phyloP scores from a whole-genome alignment of 331 rosid genomes.

The Phaseolus coccineus region DNA sequence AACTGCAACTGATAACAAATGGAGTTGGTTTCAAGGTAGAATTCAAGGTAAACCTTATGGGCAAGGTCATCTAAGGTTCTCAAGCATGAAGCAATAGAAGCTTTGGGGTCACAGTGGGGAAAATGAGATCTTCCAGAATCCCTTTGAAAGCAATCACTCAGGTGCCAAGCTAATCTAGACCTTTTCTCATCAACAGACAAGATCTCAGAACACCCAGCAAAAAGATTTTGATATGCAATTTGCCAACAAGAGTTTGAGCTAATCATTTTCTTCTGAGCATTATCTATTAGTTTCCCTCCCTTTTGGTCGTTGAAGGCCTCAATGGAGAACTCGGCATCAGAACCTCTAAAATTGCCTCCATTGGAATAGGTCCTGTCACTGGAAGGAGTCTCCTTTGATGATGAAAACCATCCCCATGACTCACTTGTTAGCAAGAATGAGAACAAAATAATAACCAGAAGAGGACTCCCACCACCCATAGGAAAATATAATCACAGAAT shows the following conservation, averaged over 20 bases:
- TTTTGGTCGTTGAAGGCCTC: constrained; percentile 66
- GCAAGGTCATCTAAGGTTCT: constrained; percentile 59
- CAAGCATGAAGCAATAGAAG: constrained; percentile 60
- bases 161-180: constrained; percentile 88
- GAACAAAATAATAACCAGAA: constrained; percentile 46
- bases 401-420: constrained; percentile 84
- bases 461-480: constrained; percentile 48
- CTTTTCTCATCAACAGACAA: constrained; percentile 68
- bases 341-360: constrained; percentile 44
- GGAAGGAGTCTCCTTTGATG: constrained; percentile 50
- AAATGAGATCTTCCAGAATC: constrained; percentile 77
- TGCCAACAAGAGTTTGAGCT: constrained; percentile 75
- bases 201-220: constrained; percentile 78
- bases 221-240: constrained; percentile 69
- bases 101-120: constrained; percentile 66
- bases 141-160: constrained; percentile 88
- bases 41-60: constrained; percentile 76
- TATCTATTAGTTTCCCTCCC: constrained; percentile 57
- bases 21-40: constrained; percentile 85
- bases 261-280: constrained; percentile 63
- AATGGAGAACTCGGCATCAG: constrained; percentile 63
- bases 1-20: constrained; percentile 92
- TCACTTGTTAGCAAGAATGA: constrained; percentile 47
- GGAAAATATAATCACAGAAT: background rate
- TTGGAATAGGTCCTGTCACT: constrained; percentile 24